phyloP scores from a whole-genome alignment of 768 basidiomycete species.

The Naganishia kalamii region DNA sequence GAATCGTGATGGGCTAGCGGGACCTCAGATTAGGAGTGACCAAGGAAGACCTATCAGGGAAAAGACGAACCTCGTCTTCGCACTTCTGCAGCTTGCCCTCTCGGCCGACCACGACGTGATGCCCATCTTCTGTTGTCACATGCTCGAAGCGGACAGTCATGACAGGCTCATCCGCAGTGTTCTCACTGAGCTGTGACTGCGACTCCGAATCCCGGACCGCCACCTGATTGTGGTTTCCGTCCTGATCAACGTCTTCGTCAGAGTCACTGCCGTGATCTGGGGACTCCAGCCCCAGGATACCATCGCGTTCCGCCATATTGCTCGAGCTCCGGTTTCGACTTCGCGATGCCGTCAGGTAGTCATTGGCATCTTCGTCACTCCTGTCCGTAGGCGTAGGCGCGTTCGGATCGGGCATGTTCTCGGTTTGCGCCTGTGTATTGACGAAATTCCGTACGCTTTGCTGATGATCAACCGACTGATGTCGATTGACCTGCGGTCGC shows the following conservation, averaged over 20 bases:
- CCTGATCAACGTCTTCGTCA: constrained; percentile 6
- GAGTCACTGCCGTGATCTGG: background rate
- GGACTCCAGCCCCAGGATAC: background rate
- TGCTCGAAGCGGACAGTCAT: constrained; percentile 65
- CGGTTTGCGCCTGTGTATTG: constrained; percentile 34
- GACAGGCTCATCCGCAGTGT: constrained; percentile 43
- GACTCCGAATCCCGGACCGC: background rate
- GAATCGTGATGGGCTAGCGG: constrained; percentile 66
- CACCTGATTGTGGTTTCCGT: constrained; percentile 14
- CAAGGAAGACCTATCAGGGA: background rate
- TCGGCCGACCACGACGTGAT: constrained; percentile 64
- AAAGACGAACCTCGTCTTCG: constrained; percentile 62
- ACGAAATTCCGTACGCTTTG: constrained; percentile 26
- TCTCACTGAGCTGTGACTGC: constrained; percentile 13
- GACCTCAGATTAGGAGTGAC: background rate
- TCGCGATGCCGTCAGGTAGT: constrained; percentile 1
- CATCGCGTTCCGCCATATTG: background rate
- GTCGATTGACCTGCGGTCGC: background rate
- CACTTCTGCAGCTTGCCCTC: constrained; percentile 63
- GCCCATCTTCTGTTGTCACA: constrained; percentile 58
- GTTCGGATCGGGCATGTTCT: constrained; percentile 40
- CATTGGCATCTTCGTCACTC: constrained; percentile 1
- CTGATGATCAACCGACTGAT: constrained; percentile 15
- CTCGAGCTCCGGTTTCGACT: background rate
- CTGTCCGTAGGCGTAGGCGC: constrained; percentile 32